Conservation (phyloP, 78 protist species). For the Dictyostelium brefeldianum region DNA sequence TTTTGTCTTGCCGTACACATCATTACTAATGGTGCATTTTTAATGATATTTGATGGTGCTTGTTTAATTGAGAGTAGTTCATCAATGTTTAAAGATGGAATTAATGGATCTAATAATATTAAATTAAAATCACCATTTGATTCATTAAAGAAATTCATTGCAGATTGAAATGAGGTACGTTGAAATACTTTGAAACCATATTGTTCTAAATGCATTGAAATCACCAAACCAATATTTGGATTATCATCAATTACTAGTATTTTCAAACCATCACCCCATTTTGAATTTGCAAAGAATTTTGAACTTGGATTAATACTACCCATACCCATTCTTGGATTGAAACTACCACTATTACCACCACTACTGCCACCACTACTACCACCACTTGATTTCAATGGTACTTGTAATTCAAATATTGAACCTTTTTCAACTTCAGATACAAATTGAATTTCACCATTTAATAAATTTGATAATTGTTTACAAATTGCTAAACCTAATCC, state of each 20-base stretch:
- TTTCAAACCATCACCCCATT: slow-evolving; percentile 40
- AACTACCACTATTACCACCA: neutral
- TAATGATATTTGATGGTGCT: neutral
- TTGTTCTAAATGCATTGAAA: slow-evolving; percentile 46
- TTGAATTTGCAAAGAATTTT: neutral
- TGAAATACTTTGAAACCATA: slow-evolving; percentile 18
- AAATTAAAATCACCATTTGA: slow-evolving; percentile 23
- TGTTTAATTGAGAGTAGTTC: slow-evolving; percentile 29
- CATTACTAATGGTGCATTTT: slow-evolving; percentile 34
- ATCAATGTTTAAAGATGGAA: slow-evolving; percentile 37
- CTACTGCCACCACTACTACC: neutral
- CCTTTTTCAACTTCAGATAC: neutral
- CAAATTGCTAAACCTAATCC: slow-evolving; percentile 52
- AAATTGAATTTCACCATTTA: slow-evolving; percentile 16
- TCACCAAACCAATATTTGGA: neutral
- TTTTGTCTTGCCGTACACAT: slow-evolving; percentile 53
- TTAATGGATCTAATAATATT: slow-evolving; percentile 52
- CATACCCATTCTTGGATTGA: neutral
- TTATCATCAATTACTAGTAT: slow-evolving; percentile 50
- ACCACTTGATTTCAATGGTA: slow-evolving; percentile 7
- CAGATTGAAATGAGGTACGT: neutral
- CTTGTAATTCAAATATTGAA: neutral
- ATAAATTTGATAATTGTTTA: slow-evolving; percentile 27
- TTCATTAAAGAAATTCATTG: neutral
- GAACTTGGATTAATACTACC: neutral